Percentiles rank a stretch among this genome's conserved stretches.
Conservation (phyloP, 2,329 filamentous ascomycete species). For the Hirsutella rhossiliensis region DNA sequence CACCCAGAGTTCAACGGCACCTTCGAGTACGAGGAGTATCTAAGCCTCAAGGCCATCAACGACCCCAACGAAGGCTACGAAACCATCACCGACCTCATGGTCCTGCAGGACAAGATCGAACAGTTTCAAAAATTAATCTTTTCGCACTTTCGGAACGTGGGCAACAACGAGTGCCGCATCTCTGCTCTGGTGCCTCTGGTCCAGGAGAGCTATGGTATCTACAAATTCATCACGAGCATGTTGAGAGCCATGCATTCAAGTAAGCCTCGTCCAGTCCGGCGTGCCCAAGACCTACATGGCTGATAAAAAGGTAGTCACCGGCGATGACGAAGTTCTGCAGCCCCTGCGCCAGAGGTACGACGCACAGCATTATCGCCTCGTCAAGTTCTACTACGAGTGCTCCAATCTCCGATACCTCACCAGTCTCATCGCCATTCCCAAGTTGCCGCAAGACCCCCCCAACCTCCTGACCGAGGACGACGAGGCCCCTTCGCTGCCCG, state of each 20-base stretch:
- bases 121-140: slow-evolving; percentile 98
- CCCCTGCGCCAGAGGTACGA: slow-evolving; percentile 83
- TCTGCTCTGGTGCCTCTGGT: slow-evolving; percentile 87
- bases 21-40: slow-evolving; percentile 98
- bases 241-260: slow-evolving; percentile 92
- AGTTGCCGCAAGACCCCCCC: slow-evolving; percentile 86
- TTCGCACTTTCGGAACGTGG: slow-evolving; percentile 82
- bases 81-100: slow-evolving; percentile 94
- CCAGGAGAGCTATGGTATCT: slow-evolving; percentile 97
- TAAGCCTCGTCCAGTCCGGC: slow-evolving; percentile 27
- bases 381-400: slow-evolving; percentile 98
- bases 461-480: slow-evolving; percentile 81
- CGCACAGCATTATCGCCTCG: slow-evolving; percentile 89
- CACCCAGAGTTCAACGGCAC: slow-evolving; percentile 98
- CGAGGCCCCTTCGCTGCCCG: slow-evolving; percentile 69
- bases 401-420: slow-evolving; percentile 95
- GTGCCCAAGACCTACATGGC: slow-evolving; percentile 1
- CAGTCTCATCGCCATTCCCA: slow-evolving; percentile 90
- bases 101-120: slow-evolving; percentile 94
- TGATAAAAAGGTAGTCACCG: slow-evolving; percentile 50
- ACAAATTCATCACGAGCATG: slow-evolving; percentile 99
- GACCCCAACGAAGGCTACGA: slow-evolving; percentile 97
- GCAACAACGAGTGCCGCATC: slow-evolving; percentile 94
- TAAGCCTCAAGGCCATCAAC: slow-evolving; percentile 94
- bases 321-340: slow-evolving; percentile 84